Percentiles rank a stretch among this genome's conserved stretches.
Evolutionary conservation across 2,329 filamentous ascomycete genomes (phyloP).

Genomic region (Monilinia polystroma): DNA sequence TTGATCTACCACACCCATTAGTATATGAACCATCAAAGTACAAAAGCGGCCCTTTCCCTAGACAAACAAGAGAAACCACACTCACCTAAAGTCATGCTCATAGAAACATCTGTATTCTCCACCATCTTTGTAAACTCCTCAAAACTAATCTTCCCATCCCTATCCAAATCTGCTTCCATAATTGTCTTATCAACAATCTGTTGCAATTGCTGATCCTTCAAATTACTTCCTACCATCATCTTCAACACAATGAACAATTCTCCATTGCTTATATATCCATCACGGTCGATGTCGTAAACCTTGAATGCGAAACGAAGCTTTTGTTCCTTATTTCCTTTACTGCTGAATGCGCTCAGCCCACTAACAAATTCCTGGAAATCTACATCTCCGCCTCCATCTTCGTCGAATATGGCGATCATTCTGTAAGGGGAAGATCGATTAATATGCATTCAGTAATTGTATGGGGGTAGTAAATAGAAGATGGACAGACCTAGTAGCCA

Average conservation of each 20-base stretch:
- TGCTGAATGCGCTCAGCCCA: slow-evolving; percentile 90
- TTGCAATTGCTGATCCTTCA: slow-evolving; percentile 98
- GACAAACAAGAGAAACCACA: slow-evolving; percentile 29
- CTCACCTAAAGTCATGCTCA: slow-evolving; percentile 71
- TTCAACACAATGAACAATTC: slow-evolving; percentile 99
- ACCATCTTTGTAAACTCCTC: slow-evolving; percentile 99
- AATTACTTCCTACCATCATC: slow-evolving; percentile 99
- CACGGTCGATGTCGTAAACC: slow-evolving; percentile 98
- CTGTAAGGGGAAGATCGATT: slow-evolving; percentile 45
- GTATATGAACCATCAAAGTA: slow-evolving; percentile 18
- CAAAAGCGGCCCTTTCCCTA: background rate
- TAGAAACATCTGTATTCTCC: slow-evolving; percentile 81
- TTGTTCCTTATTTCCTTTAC: slow-evolving; percentile 98
- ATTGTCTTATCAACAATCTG: slow-evolving; percentile 99
- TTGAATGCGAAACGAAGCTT: slow-evolving; percentile 98
- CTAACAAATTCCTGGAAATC: slow-evolving; percentile 99
- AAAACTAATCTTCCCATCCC: slow-evolving; percentile 97
- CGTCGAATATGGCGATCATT: slow-evolving; percentile 99
- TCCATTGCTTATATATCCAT: slow-evolving; percentile 97
- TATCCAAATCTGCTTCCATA: slow-evolving; percentile 97
- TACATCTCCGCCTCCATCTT: slow-evolving; percentile 95
- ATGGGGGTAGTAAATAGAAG: slow-evolving; percentile 6
- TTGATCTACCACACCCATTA: slow-evolving; percentile 32
- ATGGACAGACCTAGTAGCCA: slow-evolving; percentile 74
- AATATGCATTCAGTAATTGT: slow-evolving; percentile 3